These are phyloP conservation scores for Castanea sativa DNA, from an alignment of 306 rosid species.

Conservation along the genomic window DNA sequence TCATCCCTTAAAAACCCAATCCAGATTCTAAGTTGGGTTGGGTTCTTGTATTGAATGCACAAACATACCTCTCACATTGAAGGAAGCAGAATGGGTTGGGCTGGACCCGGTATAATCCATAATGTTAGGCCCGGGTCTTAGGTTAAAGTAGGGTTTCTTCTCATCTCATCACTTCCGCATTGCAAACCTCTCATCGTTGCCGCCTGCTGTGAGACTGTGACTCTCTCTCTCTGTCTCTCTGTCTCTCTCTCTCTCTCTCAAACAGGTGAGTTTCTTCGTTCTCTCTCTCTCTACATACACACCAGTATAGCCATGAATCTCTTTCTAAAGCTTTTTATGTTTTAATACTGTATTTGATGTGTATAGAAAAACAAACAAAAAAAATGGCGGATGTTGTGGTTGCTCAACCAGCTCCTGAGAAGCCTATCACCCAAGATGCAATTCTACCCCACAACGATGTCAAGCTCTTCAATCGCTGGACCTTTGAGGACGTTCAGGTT, in stretches of 20 bases:
- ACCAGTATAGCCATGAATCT: neutral
- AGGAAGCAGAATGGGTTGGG: neutral
- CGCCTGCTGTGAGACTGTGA: neutral
- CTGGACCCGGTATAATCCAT: neutral
- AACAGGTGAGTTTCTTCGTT: neutral
- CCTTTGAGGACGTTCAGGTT: constrained; percentile 30
- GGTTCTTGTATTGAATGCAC: no score
- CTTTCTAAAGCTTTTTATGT: neutral
- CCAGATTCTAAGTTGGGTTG: no score
- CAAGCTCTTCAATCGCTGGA: constrained; percentile 39
- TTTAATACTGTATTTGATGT: neutral
- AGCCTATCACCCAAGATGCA: neutral
- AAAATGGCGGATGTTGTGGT: constrained; percentile 18
- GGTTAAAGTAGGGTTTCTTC: neutral
- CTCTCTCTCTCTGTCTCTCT: neutral
- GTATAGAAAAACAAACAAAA: neutral
- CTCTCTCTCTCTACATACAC: neutral
- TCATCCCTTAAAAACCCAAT: no score
- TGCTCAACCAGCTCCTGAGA: neutral
- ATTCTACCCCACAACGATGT: constrained; percentile 13
- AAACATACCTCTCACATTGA: neutral
- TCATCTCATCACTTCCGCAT: no score
- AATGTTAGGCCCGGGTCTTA: neutral
- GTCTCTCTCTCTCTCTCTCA: neutral
- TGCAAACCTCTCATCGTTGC: neutral